Conservation (phyloP, 768 basidiomycete species). For the Phaeotremella fagi region DNA sequence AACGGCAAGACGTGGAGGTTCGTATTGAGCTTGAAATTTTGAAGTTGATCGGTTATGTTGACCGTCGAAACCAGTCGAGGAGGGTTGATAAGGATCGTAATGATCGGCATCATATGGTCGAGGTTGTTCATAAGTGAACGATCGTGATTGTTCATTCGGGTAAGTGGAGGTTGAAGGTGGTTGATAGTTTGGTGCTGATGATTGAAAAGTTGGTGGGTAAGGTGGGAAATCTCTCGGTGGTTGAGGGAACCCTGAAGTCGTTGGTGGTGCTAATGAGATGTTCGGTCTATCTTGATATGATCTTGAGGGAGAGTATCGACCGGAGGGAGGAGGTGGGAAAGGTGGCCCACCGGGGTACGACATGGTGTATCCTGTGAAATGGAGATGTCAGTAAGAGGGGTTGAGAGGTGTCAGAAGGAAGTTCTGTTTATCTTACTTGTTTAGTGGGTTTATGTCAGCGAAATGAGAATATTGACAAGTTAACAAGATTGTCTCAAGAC, state of each 20-base stretch:
- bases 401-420: no score
- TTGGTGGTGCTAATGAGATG: slow-evolving; percentile 8
- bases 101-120: slow-evolving; percentile 26
- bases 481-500: no score
- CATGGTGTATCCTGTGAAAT: no score
- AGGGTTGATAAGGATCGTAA: slow-evolving; percentile 39
- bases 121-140: slow-evolving; percentile 33
- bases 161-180: slow-evolving; percentile 26
- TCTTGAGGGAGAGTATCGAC: slow-evolving; percentile 22
- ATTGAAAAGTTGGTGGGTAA: slow-evolving; percentile 3
- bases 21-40: slow-evolving; percentile 2
- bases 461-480: no score
- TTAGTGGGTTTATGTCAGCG: no score
- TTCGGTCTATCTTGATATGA: slow-evolving; percentile 5
- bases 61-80: slow-evolving; percentile 17
- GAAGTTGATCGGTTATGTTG: slow-evolving; percentile 3
- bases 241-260: no score
- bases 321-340: slow-evolving; percentile 20
- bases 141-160: slow-evolving; percentile 8
- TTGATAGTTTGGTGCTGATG: slow-evolving; percentile 4
- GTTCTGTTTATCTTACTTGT: no score
- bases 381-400: no score
- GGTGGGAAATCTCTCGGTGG: slow-evolving; percentile 14
- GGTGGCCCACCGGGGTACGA: slow-evolving; percentile 18
- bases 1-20: background rate